Conservation (phyloP, 768 basidiomycete genomes). For the Inosperma sp. region DNA sequence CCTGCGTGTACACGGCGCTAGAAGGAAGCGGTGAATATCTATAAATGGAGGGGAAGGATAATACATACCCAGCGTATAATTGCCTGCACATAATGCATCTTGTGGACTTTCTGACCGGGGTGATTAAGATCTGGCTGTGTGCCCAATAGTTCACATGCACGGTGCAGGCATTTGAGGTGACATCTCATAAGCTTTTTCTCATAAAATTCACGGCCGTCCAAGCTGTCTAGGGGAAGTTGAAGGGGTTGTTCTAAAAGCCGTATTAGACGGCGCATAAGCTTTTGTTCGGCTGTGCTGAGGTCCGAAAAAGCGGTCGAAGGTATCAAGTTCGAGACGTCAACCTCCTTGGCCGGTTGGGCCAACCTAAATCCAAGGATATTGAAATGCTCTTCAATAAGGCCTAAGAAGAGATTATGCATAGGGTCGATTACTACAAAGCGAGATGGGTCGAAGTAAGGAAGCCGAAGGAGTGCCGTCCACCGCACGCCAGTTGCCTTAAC, state of each 20-base stretch:
- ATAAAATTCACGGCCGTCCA: neutral
- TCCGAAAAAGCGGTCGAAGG: neutral
- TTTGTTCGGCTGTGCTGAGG: neutral
- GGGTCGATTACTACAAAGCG: neutral
- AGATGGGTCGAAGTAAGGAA: neutral
- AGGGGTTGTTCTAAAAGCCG: neutral
- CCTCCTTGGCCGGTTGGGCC: too few species aligned
- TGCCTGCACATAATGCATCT: neutral
- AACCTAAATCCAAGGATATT: neutral
- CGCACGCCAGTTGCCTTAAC: too few species aligned
- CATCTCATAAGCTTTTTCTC: neutral
- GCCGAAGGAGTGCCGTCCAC: too few species aligned
- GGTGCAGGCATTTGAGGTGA: neutral
- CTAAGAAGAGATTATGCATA: neutral
- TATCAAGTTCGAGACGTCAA: neutral
- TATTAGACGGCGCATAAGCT: too few species aligned
- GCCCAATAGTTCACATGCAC: neutral
- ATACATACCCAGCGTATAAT: neutral
- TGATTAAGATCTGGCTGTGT: neutral
- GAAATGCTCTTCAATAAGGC: neutral
- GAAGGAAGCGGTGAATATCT: neutral
- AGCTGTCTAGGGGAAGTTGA: neutral
- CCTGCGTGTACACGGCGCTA: neutral
- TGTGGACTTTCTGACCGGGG: neutral
- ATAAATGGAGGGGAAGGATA: neutral